Evolutionary conservation across 2,329 filamentous ascomycete species (phyloP), one percentile per base, ranked within the genome.

Genomic region (Anisogramma anomala): DNA sequence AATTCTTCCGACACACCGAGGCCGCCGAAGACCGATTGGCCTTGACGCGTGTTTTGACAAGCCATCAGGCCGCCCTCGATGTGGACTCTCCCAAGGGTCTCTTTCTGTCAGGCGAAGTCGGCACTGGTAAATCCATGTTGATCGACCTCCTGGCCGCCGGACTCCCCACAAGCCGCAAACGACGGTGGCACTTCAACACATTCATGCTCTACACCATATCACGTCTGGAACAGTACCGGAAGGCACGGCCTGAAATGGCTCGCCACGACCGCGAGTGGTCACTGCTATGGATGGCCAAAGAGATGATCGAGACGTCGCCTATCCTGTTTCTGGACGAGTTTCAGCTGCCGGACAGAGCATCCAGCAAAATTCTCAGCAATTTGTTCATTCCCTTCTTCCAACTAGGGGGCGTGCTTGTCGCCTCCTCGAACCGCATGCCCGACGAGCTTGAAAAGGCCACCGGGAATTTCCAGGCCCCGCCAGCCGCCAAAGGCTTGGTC

Each of bases 91-190:
- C 84, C 0, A 75, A 71, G 50, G 84, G 84, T 0, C 62, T 91
- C 13, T 79, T 89, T 54, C 67, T 91, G 0, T 84, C 85, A 19
- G 84, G 84, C 6, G 83, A 87, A 54, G 84, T 91, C 2, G 84
- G 84, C 9, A 86, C 82, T 0, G 84, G 84, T 11, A 91, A 91
- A 57, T 83, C 77, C 4, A 87, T 91, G 82, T 70, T 91, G n/a
- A 69, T 88, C 11, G 84, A 89, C 53, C 64, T 91, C 0, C 74
- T 91, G n/a, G 82, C 82, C 11, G 79, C 86, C 38, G 82, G 80
- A 37, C 61, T 91, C 3, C 84, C 84, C 1, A 86, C 77, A 13
- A 65, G 69, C 33, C 79, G 77, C 53, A 89, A 89, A 63, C 68
- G 72, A 50, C 67, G 83, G 45, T 87, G 81, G 77, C 84, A 89